Percentiles rank a stretch among this genome's conserved stretches.
phyloP scores from a whole-genome alignment of 257 asterid species.

The Voacanga thouarsii region DNA sequence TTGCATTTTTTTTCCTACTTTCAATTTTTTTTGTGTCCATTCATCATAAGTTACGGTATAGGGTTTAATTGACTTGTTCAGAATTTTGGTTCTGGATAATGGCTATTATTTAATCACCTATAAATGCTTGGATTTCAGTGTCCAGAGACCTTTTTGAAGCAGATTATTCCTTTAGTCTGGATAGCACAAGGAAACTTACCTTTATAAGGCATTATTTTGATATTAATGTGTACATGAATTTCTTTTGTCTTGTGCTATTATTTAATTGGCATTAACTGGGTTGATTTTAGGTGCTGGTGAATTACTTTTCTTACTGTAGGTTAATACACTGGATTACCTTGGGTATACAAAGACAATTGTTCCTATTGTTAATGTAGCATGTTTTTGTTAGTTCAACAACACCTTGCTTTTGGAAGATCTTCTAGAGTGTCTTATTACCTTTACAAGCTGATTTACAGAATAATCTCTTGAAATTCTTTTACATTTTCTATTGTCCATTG shows the following conservation, averaged over 20 bases:
- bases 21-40: not conserved
- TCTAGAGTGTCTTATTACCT: not conserved
- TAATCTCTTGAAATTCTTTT: not conserved
- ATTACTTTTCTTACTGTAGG: not conserved
- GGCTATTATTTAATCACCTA: not conserved
- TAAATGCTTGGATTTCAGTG: not conserved
- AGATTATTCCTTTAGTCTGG: not conserved
- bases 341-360: not conserved
- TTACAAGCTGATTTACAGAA: not conserved
- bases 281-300: too few relatives aligned
- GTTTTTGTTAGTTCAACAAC: not conserved
- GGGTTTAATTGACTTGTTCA: not conserved
- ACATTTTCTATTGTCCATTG: not conserved
- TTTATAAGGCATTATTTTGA: not conserved
- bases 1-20: not conserved
- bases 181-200: not conserved
- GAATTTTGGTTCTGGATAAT: not conserved
- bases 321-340: not conserved
- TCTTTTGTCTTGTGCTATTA: not conserved
- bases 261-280: not conserved
- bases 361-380: not conserved
- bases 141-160: not conserved
- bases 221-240: not conserved
- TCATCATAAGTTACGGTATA: not conserved
- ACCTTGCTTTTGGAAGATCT: not conserved